A percentile compares a stretch with the other conserved stretches of the same genome.
phyloP scores from a whole-genome alignment of 192 early-diverging fungal genomes.

The Mortierella alpina region DNA sequence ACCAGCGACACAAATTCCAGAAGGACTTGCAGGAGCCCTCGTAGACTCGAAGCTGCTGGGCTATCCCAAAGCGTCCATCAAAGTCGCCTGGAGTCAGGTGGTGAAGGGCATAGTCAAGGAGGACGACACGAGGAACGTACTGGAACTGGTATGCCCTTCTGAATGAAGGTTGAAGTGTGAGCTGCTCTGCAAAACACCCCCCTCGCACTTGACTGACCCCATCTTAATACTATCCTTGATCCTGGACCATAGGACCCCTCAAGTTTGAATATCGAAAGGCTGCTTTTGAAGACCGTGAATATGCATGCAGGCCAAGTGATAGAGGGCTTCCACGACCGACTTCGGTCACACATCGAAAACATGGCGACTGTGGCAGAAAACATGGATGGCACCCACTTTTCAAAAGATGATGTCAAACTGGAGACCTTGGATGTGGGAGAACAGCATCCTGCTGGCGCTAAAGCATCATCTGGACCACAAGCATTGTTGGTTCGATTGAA shows the following conservation, averaged over 20 bases:
- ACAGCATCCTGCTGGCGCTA: slow-evolving; percentile 6
- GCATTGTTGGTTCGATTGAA: slow-evolving; percentile 57
- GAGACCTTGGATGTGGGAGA: slow-evolving; percentile 30
- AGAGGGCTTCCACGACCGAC: slow-evolving; percentile 54
- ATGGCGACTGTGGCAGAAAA: slow-evolving; percentile 41
- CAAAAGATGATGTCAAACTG: slow-evolving; percentile 25
- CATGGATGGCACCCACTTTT: slow-evolving; percentile 26
- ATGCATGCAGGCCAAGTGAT: slow-evolving; percentile 58
- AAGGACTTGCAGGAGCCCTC: slow-evolving; percentile 43
- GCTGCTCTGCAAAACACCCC: neutral
- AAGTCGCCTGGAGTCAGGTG: slow-evolving; percentile 55
- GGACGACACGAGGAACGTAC: slow-evolving; percentile 4
- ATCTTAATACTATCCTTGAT: neutral
- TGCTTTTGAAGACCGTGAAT: slow-evolving; percentile 57
- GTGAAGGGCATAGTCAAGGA: slow-evolving; percentile 29
- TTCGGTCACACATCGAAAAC: slow-evolving; percentile 50
- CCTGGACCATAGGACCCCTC: slow-evolving; percentile 46
- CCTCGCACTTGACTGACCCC: no score
- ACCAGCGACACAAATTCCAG: slow-evolving; percentile 21
- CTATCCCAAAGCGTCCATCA: slow-evolving; percentile 59
- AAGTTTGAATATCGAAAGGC: slow-evolving; percentile 53
- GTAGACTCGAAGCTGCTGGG: slow-evolving; percentile 57
- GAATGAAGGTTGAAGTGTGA: no score
- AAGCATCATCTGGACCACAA: slow-evolving; percentile 11
- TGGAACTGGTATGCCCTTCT: slow-evolving; percentile 34